Evolutionary conservation across 257 asterid genomes (phyloP).

Genomic region (Solanum megistacrolobum): DNA sequence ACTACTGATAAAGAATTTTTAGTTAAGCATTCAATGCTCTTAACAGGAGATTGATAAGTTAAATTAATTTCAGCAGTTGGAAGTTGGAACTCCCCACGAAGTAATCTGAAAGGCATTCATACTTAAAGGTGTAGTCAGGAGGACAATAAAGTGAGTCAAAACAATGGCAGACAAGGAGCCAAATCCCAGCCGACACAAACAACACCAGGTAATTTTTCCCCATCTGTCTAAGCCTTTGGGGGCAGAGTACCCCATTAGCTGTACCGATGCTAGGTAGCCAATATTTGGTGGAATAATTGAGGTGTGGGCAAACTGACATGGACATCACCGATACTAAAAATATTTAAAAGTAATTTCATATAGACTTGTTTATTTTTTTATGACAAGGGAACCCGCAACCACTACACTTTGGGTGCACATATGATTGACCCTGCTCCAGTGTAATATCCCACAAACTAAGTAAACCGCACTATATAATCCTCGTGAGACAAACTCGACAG

Average conservation of each 20-base stretch:
- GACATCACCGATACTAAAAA: background rate
- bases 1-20: background rate
- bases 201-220: background rate
- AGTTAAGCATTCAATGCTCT: background rate
- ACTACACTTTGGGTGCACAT: background rate
- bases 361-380: background rate
- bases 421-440: background rate
- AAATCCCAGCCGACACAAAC: background rate
- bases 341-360: background rate
- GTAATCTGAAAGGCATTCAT: background rate
- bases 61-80: background rate
- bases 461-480: background rate
- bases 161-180: background rate
- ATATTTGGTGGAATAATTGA: background rate
- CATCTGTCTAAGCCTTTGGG: background rate
- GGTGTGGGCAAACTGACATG: background rate
- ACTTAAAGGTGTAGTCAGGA: background rate
- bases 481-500: background rate
- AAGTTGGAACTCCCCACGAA: background rate
- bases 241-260: background rate
- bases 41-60: background rate
- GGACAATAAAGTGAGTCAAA: background rate
- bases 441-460: background rate
- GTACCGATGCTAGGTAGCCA: background rate
- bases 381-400: background rate